Evolutionary conservation across 306 rosid species (phyloP), one percentile per base, ranked within the genome.

Genomic region (Delonix regia): DNA sequence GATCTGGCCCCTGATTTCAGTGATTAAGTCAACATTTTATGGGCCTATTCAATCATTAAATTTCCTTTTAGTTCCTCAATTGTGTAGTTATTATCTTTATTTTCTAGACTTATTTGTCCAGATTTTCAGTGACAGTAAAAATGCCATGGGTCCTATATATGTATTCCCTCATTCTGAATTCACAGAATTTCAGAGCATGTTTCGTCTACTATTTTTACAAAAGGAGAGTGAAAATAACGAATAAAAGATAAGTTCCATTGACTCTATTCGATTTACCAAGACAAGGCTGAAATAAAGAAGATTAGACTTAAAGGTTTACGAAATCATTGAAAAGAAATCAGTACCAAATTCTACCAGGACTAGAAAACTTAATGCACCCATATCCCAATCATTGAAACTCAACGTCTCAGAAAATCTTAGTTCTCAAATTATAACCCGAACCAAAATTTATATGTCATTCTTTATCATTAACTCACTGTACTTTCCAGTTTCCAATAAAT

Each of bases 371-470:
- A 52, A 22, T 27, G 24, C 69, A 39, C 33, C 36, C 41, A 42
- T 8, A 60, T 65, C 24, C 69, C 9, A 51, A 30, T 71, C 67
- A 53, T 19, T 64, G 16, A 34, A 53, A 36, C 36, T 66, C 25
- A 47, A 75, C 36, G 52, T 53, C 71, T 24, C 61, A 45, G 53
- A 62, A 57, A 69, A 67, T 68, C 56, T 2, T 30, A 80, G 42
- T 9, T 52, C 49, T 63, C 27, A 63, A 24, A 80, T 64, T 48
- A 24, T 25, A 81, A 38, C 65, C 36, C 51, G 7, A 68, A 69
- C 51, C 51, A 33, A 57, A 59, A 45, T 59, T 47, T 60, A 59
- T 63, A 69, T 66, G 36, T 56, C 25, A 16, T 59, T 74, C 64
- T 66, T 80, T 56, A 22, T 66, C 47, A 38, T 0, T 38, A 38